Percentiles rank a stretch among this genome's conserved stretches.
These are phyloP conservation scores for Trichoderma sp. DNA, from an alignment of 2,329 filamentous ascomycete genomes.

Conservation along the genomic window DNA sequence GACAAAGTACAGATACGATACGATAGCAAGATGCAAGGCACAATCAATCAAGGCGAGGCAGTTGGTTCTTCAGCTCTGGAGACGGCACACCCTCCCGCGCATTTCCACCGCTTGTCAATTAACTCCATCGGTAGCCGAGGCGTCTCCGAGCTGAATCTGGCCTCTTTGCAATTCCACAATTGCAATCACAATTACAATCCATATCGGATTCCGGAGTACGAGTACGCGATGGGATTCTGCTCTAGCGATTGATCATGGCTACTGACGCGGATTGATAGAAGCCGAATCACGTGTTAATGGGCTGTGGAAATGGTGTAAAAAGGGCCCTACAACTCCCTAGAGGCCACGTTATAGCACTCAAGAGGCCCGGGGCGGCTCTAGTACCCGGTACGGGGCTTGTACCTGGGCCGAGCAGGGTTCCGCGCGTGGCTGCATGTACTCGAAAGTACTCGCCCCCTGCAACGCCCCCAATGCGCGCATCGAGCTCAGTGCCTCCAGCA, in stretches of 20 bases:
- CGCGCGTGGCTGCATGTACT: not conserved
- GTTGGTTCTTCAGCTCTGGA: not conserved
- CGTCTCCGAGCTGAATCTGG: not conserved
- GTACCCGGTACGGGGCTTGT: not conserved
- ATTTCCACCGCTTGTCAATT: not conserved
- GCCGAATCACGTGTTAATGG: constrained; percentile 19
- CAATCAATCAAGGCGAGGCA: not conserved
- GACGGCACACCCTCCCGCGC: not conserved
- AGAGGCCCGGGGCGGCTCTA: not conserved
- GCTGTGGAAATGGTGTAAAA: not conserved
- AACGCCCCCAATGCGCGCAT: not conserved
- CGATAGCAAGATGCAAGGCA: not conserved
- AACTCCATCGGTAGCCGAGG: not conserved
- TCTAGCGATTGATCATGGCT: not conserved
- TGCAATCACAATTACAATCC: not conserved
- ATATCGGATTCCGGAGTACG: not conserved
- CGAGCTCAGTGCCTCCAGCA: constrained; percentile 1
- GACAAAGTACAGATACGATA: not conserved
- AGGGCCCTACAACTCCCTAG: not conserved
- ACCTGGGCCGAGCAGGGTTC: not conserved
- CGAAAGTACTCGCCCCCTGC: not conserved
- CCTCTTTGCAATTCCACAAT: not conserved
- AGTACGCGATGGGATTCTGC: not conserved
- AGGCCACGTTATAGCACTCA: constrained; percentile 10
- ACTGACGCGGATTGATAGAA: not conserved